Conservation (phyloP, 2,329 filamentous ascomycete species). For the Stemphylium beticola region DNA sequence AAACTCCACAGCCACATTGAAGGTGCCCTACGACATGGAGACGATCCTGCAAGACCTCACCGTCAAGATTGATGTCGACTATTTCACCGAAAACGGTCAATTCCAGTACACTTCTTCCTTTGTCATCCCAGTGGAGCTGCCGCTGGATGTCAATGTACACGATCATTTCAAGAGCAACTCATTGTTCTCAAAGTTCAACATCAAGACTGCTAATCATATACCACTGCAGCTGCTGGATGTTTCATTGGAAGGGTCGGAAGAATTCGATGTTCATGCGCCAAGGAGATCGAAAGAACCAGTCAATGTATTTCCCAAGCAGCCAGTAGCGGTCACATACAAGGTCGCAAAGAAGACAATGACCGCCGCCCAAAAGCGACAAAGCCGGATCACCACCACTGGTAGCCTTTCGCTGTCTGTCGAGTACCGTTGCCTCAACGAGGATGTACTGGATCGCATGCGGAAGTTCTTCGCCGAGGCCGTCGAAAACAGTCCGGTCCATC, state of each 20-base stretch:
- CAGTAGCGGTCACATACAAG: constrained; percentile 80
- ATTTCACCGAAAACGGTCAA: constrained; percentile 69
- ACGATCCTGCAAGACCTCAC: constrained; percentile 73
- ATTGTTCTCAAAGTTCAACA: constrained; percentile 88
- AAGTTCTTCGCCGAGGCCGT: constrained; percentile 56
- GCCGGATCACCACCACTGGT: constrained; percentile 38
- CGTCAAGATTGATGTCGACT: constrained; percentile 77
- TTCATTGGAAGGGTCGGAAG: constrained; percentile 71
- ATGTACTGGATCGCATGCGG: constrained; percentile 63
- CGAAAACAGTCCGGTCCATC: constrained; percentile 53
- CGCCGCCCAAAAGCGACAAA: constrained; percentile 30
- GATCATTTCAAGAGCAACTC: constrained; percentile 87
- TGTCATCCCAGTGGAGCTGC: constrained; percentile 74
- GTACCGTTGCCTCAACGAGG: constrained; percentile 78
- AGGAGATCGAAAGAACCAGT: constrained; percentile 53
- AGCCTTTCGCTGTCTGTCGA: constrained; percentile 71
- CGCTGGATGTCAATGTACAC: constrained; percentile 93
- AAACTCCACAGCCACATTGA: constrained; percentile 62
- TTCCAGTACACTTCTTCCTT: constrained; percentile 69
- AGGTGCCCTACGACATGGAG: constrained; percentile 83
- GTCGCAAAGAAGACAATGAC: constrained; percentile 64
- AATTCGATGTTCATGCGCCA: constrained; percentile 69
- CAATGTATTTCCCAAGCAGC: constrained; percentile 79
- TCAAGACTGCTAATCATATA: constrained; percentile 77
- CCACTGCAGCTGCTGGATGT: constrained; percentile 78